Base-by-base conservation (phyloP, 2,329 filamentous ascomycete species). In the Colletotrichum chrysophilum region DNA sequence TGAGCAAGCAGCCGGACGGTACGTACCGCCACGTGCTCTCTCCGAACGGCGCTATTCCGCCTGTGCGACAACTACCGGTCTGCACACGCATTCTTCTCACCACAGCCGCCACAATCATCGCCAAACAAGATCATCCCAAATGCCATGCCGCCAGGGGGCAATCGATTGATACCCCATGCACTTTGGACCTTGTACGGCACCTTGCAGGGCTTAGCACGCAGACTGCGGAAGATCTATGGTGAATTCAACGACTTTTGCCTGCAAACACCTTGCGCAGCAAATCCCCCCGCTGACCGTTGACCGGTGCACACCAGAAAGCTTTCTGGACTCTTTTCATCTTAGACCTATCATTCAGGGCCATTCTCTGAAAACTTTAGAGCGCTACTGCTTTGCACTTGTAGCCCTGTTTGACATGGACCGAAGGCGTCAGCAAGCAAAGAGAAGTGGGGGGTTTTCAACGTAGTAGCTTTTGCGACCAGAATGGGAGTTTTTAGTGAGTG, bases 291-390 rank as follows among this genome's bases (percentile, higher is more conserved):
- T 43, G 38, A 4, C 38, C 4, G 8, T 43, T 43, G 4, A 43
- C 38, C 4, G 2, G 16, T 43, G 38, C 16, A 43, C 38, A 7
- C 38, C 9, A 43, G 38, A 0, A 6, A 43, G 38, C 18, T 38
- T 18, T 38, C 36, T 38, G 4, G 16, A 18, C 16, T 38, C 36
- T 38, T 18, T 9, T 38, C 0, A 38, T 38, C 16, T 10, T 9
- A 2, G 36, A 38, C 36, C 36, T 3, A 0, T 18, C 2, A 38
- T 2, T 1, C 0, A 1, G 36, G 36, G 16, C 16, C 16, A 38
- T 5, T 38, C 36, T 38, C 16, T 0, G 36, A 38, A 38, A 0
- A 18, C 1, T 38, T 5, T 0, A 38, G 36, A 38, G 16, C 4
- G 16, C 4, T 38, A 5, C 16, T 10, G 4, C 36, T 38, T 18